phyloP scores from a whole-genome alignment of 257 asterid genomes.

The Nicotiana undulata region DNA sequence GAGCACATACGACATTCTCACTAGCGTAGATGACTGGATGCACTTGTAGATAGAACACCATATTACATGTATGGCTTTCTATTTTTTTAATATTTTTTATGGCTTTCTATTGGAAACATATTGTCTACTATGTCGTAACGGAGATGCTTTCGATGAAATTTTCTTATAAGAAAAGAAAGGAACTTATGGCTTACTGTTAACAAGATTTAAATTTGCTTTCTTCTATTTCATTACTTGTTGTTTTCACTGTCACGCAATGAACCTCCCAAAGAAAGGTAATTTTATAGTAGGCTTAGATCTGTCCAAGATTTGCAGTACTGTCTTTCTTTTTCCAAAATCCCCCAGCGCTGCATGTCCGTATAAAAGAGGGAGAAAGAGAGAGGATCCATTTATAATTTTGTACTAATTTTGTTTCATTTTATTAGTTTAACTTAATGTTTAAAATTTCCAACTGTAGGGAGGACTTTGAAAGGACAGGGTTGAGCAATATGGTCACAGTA shows the following conservation, averaged over 20 bases:
- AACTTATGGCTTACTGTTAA: background rate
- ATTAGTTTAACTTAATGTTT: background rate
- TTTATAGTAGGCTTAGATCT: background rate
- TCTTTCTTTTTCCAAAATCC: background rate
- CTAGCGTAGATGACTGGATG: background rate
- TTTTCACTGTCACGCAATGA: background rate
- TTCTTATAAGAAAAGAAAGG: background rate
- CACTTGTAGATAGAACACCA: background rate
- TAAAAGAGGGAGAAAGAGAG: background rate
- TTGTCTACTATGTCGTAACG: background rate
- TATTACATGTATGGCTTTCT: no score
- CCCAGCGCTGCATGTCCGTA: background rate
- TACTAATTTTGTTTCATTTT: background rate
- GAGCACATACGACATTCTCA: background rate
- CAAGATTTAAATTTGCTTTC: background rate
- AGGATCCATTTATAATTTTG: background rate
- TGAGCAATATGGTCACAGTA: slow-evolving; percentile 71
- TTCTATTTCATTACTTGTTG: background rate
- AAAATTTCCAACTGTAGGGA: slow-evolving; percentile 35
- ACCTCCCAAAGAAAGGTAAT: background rate
- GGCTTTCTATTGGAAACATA: no score
- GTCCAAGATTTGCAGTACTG: background rate
- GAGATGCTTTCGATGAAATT: background rate
- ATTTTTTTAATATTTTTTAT: no score
- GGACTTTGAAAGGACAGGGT: slow-evolving; percentile 76